Conservation (phyloP, 257 asterid genomes). For the Solanum chiquidenum region DNA sequence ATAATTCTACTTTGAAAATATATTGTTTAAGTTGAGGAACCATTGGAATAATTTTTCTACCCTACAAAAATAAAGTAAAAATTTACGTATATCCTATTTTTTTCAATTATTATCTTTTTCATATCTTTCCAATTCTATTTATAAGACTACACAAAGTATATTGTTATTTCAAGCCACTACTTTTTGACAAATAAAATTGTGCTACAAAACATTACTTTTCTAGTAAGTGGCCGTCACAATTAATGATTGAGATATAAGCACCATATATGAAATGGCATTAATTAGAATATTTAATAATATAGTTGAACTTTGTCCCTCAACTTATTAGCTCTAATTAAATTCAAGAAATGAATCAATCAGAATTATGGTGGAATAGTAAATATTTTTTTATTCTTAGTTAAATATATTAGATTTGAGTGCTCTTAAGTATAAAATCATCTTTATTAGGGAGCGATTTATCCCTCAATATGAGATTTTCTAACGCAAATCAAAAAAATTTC, state of each 20-base stretch:
- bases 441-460: fast-evolving
- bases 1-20: not conserved
- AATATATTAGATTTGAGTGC: fast-evolving
- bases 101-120: no score
- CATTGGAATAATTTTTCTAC: no score
- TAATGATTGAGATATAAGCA: not conserved
- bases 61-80: not conserved
- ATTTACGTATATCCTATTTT: not conserved
- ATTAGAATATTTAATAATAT: not conserved
- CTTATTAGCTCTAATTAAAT: not conserved
- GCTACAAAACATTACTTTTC: not conserved
- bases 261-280: not conserved
- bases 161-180: not conserved
- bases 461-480: fast-evolving
- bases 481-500: no score
- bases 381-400: no score
- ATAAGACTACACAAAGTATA: not conserved
- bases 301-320: not conserved
- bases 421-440: fast-evolving
- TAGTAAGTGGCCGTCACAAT: not conserved
- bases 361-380: no score
- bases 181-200: not conserved
- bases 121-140: not conserved
- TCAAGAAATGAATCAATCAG: not conserved
- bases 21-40: not conserved